Evolutionary conservation across 2,329 filamentous ascomycete species (phyloP).

Genomic region (Helminthosporium solani): DNA sequence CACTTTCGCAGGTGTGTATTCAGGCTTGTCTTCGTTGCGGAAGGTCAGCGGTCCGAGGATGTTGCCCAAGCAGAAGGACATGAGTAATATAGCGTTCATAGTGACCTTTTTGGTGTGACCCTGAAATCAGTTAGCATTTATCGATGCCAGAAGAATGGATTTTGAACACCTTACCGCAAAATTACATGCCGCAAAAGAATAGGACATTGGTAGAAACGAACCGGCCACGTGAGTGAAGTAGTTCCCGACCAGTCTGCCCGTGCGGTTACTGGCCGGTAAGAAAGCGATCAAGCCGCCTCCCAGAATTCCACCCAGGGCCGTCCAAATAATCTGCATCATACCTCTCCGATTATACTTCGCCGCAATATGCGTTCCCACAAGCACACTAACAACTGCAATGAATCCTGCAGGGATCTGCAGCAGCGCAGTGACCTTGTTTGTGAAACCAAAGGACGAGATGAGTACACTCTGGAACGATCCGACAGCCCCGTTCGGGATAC

Average conservation of each 20-base stretch:
- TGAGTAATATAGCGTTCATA: constrained; percentile 36
- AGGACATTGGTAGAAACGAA: constrained; percentile 17
- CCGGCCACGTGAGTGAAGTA: constrained; percentile 22
- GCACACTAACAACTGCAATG: constrained; percentile 15
- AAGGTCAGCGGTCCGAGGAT: constrained; percentile 47
- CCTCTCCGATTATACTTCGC: constrained; percentile 14
- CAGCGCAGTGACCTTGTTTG: constrained; percentile 55
- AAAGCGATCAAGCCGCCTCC: constrained; percentile 17
- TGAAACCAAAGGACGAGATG: constrained; percentile 47
- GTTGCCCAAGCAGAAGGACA: constrained; percentile 41
- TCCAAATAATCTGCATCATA: constrained; percentile 15
- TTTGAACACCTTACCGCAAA: constrained; percentile 11
- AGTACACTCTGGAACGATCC: constrained; percentile 27
- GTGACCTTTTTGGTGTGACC: constrained; percentile 44
- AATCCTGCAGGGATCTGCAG: constrained; percentile 16
- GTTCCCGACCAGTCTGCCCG: constrained; percentile 18
- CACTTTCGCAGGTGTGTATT: constrained; percentile 47
- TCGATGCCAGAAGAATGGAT: background rate
- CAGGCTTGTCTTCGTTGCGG: constrained; percentile 34
- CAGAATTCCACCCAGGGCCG: constrained; percentile 11
- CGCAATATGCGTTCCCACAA: constrained; percentile 12
- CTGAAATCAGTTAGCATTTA: constrained; percentile 5
- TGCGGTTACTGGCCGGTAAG: constrained; percentile 7
- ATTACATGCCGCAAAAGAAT: constrained; percentile 20
- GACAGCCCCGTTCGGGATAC: constrained; percentile 40